Evolutionary conservation across 257 asterid genomes (phyloP).

Genomic region (Lycium ferocissimum): DNA sequence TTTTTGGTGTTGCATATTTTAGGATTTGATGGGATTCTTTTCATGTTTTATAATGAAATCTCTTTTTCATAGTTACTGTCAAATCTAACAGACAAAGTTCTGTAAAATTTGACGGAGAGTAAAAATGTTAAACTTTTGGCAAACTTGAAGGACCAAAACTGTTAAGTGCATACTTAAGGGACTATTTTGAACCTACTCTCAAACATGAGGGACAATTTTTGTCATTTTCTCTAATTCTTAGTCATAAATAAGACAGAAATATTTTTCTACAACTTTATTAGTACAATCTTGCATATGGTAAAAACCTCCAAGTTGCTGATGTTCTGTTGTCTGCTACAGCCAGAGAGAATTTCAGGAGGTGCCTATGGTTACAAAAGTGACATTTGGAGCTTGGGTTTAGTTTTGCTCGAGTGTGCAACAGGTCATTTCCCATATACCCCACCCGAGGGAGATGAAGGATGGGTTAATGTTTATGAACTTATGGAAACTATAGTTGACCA

Average conservation of each 20-base stretch:
- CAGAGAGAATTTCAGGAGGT: constrained; percentile 88
- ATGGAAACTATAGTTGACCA: constrained; percentile 89
- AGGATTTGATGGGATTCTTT: no score
- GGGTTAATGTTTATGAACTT: constrained; percentile 87
- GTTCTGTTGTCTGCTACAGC: constrained; percentile 51
- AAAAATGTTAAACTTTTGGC: no score
- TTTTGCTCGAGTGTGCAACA: constrained; percentile 84
- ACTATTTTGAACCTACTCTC: no score
- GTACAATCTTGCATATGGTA: not conserved
- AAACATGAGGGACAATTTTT: no score
- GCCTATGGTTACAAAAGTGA: constrained; percentile 85
- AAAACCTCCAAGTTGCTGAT: constrained; percentile 4
- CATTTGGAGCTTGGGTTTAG: constrained; percentile 97
- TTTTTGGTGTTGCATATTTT: no score
- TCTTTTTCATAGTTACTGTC: no score
- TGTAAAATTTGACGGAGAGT: no score
- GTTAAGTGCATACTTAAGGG: no score
- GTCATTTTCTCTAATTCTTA: no score
- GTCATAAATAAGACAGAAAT: not conserved
- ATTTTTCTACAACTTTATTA: not conserved
- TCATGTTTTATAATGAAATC: no score
- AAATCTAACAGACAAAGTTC: no score
- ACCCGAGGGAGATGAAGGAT: constrained; percentile 82
- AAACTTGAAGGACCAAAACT: no score
- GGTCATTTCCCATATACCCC: constrained; percentile 89